Evolutionary conservation across 2,329 filamentous ascomycete genomes (phyloP).

Genomic region (Phoma herbarum): DNA sequence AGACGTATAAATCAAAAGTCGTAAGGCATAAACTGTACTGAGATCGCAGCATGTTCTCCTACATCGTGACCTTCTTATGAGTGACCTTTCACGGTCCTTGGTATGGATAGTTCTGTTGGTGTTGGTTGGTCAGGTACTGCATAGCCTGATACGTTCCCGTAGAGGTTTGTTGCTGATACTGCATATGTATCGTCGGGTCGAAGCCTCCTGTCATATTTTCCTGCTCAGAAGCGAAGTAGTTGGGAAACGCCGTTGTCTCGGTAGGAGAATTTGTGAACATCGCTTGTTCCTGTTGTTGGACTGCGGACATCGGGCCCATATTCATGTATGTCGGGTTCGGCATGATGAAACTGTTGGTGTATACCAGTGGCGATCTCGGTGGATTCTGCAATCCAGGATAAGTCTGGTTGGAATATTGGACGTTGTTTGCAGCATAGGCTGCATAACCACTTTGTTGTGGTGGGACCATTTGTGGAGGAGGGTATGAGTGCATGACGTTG

Average conservation of each 20-base stretch:
- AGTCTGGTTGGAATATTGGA: slow-evolving; percentile 40
- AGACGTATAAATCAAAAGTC: slow-evolving; percentile 7
- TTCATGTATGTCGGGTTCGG: slow-evolving; percentile 40
- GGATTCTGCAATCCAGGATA: slow-evolving; percentile 48
- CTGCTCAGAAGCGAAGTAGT: slow-evolving; percentile 44
- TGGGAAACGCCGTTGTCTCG: slow-evolving; percentile 45
- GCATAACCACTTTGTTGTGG: slow-evolving; percentile 33
- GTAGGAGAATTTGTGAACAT: slow-evolving; percentile 51
- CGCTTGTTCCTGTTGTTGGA: slow-evolving; percentile 41
- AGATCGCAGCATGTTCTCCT: neutral
- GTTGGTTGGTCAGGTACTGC: slow-evolving; percentile 43
- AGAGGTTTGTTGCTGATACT: slow-evolving; percentile 35
- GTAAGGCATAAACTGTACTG: slow-evolving; percentile 3
- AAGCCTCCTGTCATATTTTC: slow-evolving; percentile 41
- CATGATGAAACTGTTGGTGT: slow-evolving; percentile 43
- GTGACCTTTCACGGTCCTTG: neutral
- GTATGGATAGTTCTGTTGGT: slow-evolving; percentile 42
- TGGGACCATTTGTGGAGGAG: slow-evolving; percentile 47
- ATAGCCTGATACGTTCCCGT: slow-evolving; percentile 43
- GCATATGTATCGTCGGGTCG: slow-evolving; percentile 39
- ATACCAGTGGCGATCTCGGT: slow-evolving; percentile 40
- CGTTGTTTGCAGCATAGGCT: slow-evolving; percentile 31
- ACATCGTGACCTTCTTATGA: neutral
- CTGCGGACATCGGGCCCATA: slow-evolving; percentile 36
- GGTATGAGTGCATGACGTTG: slow-evolving; percentile 50